Evolutionary conservation across 768 basidiomycete species (phyloP).

Genomic region (Rhodosporidiobolus sp.): DNA sequence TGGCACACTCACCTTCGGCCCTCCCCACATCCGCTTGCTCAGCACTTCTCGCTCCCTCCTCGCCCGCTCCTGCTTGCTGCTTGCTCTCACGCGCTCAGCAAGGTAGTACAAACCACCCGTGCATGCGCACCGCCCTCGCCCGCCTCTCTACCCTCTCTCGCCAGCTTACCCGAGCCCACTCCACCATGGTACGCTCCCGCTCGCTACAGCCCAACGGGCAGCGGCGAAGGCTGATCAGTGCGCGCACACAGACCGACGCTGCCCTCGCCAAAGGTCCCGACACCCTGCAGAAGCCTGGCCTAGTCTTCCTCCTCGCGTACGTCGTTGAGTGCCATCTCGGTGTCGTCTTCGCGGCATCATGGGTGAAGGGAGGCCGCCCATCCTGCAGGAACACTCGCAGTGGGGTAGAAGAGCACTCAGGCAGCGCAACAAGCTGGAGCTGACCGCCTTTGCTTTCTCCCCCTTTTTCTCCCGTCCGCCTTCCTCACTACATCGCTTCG

Average conservation of each 20-base stretch:
- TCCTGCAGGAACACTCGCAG: no score
- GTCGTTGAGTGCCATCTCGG: no score
- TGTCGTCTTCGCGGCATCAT: no score
- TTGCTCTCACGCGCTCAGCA: not conserved
- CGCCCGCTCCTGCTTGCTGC: not conserved
- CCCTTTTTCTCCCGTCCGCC: not conserved
- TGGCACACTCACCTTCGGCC: not conserved
- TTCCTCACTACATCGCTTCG: no score
- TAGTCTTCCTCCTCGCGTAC: conserved; percentile 14
- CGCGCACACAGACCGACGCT: conserved; percentile 2
- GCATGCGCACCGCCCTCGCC: conserved; percentile 8
- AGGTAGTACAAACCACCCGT: not conserved
- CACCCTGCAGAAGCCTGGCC: conserved; percentile 7
- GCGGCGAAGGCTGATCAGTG: no score
- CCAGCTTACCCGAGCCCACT: not conserved
- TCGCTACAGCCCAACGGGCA: no score
- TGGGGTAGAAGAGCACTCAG: no score
- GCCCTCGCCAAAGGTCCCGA: conserved; percentile 19
- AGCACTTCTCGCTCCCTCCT: not conserved
- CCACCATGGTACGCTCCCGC: conserved; percentile 3
- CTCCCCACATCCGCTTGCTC: not conserved
- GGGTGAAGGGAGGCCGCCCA: no score
- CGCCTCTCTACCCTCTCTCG: not conserved
- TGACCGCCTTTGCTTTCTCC: not conserved
- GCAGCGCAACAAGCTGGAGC: no score